A percentile compares a stretch with the other conserved stretches of the same genome.
Evolutionary conservation across 192 early-diverging fungal species (phyloP).

Genomic region (Dissophora globulifera): DNA sequence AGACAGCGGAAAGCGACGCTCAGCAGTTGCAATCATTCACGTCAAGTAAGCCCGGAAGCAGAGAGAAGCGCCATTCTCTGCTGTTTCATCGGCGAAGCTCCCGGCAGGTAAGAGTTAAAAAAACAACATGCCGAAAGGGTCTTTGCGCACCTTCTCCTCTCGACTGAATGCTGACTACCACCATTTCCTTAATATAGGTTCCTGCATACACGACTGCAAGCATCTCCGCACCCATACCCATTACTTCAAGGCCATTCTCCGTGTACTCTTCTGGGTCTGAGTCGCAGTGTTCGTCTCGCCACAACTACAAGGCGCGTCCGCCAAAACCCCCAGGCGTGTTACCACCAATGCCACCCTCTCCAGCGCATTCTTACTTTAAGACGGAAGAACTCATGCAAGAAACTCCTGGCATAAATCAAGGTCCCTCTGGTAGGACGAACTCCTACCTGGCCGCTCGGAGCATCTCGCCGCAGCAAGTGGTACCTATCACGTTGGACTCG

Average conservation of each 20-base stretch:
- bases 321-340: conserved; percentile 16
- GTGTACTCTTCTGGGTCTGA: conserved; percentile 14
- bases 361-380: neutral
- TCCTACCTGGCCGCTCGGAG: conserved; percentile 27
- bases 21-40: neutral
- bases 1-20: neutral
- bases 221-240: conserved; percentile 30
- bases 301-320: conserved; percentile 37
- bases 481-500: conserved; percentile 31
- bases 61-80: conserved; percentile 20
- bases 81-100: conserved; percentile 14
- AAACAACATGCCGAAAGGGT: no score
- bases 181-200: neutral
- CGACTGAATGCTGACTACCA: neutral
- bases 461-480: conserved; percentile 2
- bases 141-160: no score
- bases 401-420: neutral
- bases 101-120: conserved; percentile 5
- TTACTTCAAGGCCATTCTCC: conserved; percentile 16
- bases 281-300: conserved; percentile 6
- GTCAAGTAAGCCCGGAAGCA: conserved; percentile 3
- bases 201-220: conserved; percentile 10
- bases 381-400: conserved; percentile 7
- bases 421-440: neutral
- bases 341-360: conserved; percentile 34